These are phyloP conservation scores for Tephrocybe sp. DNA, from an alignment of 768 basidiomycete species.

Conservation along the genomic window DNA sequence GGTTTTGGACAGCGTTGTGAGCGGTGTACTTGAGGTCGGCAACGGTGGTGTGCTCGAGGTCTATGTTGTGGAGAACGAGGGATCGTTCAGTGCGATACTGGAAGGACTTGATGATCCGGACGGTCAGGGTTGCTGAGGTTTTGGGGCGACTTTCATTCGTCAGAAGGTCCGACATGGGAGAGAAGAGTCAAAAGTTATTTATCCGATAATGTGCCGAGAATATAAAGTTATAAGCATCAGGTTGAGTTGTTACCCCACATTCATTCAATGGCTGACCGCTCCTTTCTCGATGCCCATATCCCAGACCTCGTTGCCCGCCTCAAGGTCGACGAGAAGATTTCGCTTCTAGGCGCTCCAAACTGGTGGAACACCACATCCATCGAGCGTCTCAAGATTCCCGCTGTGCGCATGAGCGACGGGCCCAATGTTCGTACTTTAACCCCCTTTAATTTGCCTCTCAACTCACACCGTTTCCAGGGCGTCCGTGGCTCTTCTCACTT, in stretches of 20 bases:
- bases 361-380: constrained; percentile 72
- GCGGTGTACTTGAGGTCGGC: constrained; percentile 74
- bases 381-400: constrained; percentile 59
- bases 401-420: constrained; percentile 71
- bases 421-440: constrained; percentile 46
- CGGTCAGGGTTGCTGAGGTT: constrained; percentile 81
- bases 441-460: neutral
- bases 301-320: constrained; percentile 52
- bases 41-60: constrained; percentile 80
- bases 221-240: constrained; percentile 2
- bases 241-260: neutral
- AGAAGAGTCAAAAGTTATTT: neutral
- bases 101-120: constrained; percentile 95
- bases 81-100: constrained; percentile 87
- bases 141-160: constrained; percentile 68
- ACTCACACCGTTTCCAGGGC: constrained; percentile 38
- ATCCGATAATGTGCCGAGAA: constrained; percentile 12
- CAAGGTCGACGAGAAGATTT: constrained; percentile 62
- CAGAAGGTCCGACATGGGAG: constrained; percentile 36
- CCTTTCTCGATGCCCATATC: constrained; percentile 56
- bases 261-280: constrained; percentile 27
- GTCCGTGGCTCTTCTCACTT: constrained; percentile 69
- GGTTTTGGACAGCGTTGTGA: constrained; percentile 66
- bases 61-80: constrained; percentile 78
- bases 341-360: constrained; percentile 61